Evolutionary conservation across 1,284 basidiomycete species (phyloP), one percentile per base, ranked within the genome.

Genomic region (Ustilago hordei): DNA sequence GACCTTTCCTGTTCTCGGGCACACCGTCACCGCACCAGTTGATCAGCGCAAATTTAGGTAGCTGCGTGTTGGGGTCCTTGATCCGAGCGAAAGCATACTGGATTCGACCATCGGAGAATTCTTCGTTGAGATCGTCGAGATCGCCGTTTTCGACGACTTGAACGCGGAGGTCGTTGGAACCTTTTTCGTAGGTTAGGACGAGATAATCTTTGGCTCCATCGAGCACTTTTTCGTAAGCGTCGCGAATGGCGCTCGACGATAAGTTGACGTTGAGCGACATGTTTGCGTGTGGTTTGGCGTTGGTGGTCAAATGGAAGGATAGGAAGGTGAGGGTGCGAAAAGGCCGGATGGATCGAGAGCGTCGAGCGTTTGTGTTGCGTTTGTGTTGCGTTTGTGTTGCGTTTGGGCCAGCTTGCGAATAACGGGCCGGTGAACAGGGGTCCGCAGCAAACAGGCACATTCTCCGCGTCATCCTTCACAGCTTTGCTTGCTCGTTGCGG

Each of bases 41-140:
- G 84, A 91, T 89, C 68, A 96, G 92, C 8, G 98, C 94, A 77
- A 95, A 94, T 87, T 98, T 98, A 67, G 92, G 90, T n/a, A 98
- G 89, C 79, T 92, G 89, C 83, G 91, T 93, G 91, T 95, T 94
- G 47, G 92, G 91, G 87, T 98, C 96, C 70, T 90, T 90, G 47
- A 98, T 94, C 67, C 94, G 89, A 4, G 90, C 91, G 83, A 98
- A 97, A 11, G 94, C 96, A 85, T 96, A 99, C 87, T 98, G 95
- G 63, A 98, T 95, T 79, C 94, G 90, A 71, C 95, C 95, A 86
- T 98, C 95, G 50, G 92, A 93, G 87, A 98, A 98, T 87, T 97
- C 95, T 75, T 98, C 95, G 82, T 93, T 90, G 19, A 98, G 88
- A 83, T 96, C 95, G 75, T 96, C 94, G 12, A 99, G 89, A 0